These are phyloP conservation scores for Strobilomyces echinocephalus DNA, from an alignment of 768 basidiomycete species.

Conservation along the genomic window DNA sequence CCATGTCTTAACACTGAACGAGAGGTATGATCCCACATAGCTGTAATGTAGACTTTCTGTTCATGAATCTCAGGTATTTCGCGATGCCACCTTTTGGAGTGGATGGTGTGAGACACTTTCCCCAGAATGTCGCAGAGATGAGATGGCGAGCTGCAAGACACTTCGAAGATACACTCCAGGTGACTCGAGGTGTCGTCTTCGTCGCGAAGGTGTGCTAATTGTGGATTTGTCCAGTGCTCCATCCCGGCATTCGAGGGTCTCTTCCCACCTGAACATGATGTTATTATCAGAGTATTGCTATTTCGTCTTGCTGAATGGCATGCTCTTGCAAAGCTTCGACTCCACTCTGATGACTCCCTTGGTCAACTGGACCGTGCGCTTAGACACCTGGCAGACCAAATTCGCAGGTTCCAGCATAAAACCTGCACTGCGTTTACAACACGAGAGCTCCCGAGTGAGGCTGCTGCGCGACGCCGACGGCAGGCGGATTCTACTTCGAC, in stretches of 20 bases:
- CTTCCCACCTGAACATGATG: slow-evolving; percentile 24
- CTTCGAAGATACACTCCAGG: slow-evolving; percentile 43
- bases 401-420: not conserved
- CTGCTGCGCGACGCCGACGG: not conserved
- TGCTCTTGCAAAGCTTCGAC: not conserved
- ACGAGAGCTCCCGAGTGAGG: not conserved
- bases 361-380: not conserved
- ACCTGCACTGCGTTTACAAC: not conserved
- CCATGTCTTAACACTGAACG: not conserved
- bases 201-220: too few species aligned
- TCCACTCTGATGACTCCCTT: not conserved
- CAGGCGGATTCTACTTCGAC: not conserved
- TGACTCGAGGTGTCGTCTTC: not conserved
- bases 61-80: not conserved
- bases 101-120: slow-evolving; percentile 32
- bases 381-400: not conserved
- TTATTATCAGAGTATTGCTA: slow-evolving; percentile 15
- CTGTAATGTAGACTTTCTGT: not conserved
- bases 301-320: slow-evolving; percentile 17
- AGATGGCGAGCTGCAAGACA: slow-evolving; percentile 36
- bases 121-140: slow-evolving; percentile 32
- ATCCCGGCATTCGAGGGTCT: slow-evolving; percentile 32
- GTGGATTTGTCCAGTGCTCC: slow-evolving; percentile 17
- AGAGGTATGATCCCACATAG: not conserved
- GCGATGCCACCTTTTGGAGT: not conserved